phyloP scores from a whole-genome alignment of 192 early-diverging fungal species.

The Coemansia sp. region DNA sequence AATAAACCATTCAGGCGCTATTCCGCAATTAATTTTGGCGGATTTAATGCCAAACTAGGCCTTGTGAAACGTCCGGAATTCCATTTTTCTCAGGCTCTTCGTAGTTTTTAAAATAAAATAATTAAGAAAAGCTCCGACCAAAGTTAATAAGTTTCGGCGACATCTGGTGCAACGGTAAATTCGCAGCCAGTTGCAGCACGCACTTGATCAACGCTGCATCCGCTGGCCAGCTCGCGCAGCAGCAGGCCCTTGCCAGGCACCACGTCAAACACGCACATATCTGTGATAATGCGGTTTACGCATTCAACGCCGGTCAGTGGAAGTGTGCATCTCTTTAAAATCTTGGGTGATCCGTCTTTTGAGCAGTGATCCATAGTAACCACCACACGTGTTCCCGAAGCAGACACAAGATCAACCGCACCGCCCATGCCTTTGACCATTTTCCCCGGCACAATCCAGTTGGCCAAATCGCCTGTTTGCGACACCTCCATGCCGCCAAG shows the following conservation, averaged over 20 bases:
- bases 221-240: slow-evolving; percentile 61
- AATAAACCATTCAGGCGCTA: neutral
- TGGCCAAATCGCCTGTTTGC: slow-evolving; percentile 67
- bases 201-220: slow-evolving; percentile 62
- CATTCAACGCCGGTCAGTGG: slow-evolving; percentile 70
- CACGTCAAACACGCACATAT: slow-evolving; percentile 71
- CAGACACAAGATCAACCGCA: slow-evolving; percentile 76
- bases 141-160: slow-evolving; percentile 26
- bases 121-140: neutral
- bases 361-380: slow-evolving; percentile 66
- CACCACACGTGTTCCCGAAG: slow-evolving; percentile 63
- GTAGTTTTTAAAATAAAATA: neutral
- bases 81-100: neutral
- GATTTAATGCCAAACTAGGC: neutral
- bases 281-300: slow-evolving; percentile 66
- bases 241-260: slow-evolving; percentile 43
- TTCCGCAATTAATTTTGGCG: slow-evolving; percentile 1
- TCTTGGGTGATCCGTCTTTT: slow-evolving; percentile 69
- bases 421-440: slow-evolving; percentile 84
- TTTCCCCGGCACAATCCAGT: slow-evolving; percentile 81
- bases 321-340: slow-evolving; percentile 65
- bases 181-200: slow-evolving; percentile 56
- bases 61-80: neutral
- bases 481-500: slow-evolving; percentile 65
- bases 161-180: slow-evolving; percentile 54